A percentile compares a stretch with the other conserved stretches of the same genome.
phyloP scores from a whole-genome alignment of 2,329 filamentous ascomycete genomes.

The Podosphaera xanthii region DNA sequence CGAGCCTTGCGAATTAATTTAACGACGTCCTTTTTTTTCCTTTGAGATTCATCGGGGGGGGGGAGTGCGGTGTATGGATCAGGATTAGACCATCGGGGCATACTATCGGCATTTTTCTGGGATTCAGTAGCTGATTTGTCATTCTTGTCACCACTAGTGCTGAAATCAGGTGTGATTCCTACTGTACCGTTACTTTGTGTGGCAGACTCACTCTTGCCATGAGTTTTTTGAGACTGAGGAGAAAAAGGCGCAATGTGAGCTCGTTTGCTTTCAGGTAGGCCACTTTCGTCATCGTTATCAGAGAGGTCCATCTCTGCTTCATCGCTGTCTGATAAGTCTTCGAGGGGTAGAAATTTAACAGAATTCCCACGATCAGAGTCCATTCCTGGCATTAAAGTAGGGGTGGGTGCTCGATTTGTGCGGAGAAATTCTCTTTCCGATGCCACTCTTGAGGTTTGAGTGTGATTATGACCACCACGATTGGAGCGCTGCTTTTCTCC shows the following conservation, averaged over 20 bases:
- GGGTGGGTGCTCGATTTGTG: slow-evolving; percentile 17
- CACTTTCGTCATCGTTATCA: slow-evolving; percentile 17
- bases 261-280: slow-evolving; percentile 17
- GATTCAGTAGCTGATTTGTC: slow-evolving; percentile 21
- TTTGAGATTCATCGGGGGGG: slow-evolving; percentile 46
- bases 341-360: slow-evolving; percentile 29
- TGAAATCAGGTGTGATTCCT: neutral
- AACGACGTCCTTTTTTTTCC: slow-evolving; percentile 69
- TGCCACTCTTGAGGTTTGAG: slow-evolving; percentile 10
- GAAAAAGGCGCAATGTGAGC: neutral
- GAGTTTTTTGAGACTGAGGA: neutral
- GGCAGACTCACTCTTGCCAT: neutral
- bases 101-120: slow-evolving; percentile 20
- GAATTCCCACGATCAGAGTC: slow-evolving; percentile 11
- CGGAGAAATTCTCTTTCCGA: slow-evolving; percentile 16
- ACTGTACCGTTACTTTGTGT: neutral
- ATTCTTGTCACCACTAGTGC: slow-evolving; percentile 3
- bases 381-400: slow-evolving; percentile 17
- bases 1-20: slow-evolving; percentile 81
- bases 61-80: slow-evolving; percentile 81
- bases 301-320: slow-evolving; percentile 39
- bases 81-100: slow-evolving; percentile 82
- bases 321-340: slow-evolving; percentile 39
- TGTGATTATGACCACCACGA: neutral
- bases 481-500: neutral